These are phyloP conservation scores for Globisporangium polare DNA, from an alignment of 352 stramenopile genomes.

Conservation along the genomic window DNA sequence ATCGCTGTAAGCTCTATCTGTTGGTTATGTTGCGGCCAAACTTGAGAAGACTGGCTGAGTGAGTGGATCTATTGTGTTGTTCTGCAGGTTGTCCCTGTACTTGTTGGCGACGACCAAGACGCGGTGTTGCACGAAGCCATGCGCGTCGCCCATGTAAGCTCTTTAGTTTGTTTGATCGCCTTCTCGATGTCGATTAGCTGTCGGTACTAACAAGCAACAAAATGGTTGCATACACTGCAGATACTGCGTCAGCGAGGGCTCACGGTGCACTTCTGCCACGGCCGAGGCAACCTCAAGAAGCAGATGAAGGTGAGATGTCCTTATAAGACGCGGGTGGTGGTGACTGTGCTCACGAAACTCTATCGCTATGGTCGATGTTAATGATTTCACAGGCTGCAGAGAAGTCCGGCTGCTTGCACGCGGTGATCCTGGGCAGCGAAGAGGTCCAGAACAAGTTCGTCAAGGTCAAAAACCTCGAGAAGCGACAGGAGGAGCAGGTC, in stretches of 20 bases:
- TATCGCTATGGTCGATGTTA: no score
- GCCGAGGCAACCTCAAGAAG: constrained; percentile 79
- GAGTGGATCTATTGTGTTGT: not conserved
- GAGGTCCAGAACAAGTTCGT: constrained; percentile 60
- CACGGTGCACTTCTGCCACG: constrained; percentile 82
- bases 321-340: not conserved
- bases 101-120: constrained; percentile 36
- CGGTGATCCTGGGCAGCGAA: constrained; percentile 69
- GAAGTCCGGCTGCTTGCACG: constrained; percentile 56
- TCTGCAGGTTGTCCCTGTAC: constrained; percentile 60
- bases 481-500: constrained; percentile 49
- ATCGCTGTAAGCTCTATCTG: constrained; percentile 39
- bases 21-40: not conserved
- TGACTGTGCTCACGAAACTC: not conserved
- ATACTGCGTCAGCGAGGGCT: constrained; percentile 51
- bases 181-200: not conserved
- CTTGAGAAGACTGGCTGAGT: not conserved
- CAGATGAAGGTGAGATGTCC: constrained; percentile 72
- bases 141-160: constrained; percentile 47
- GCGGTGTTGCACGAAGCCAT: constrained; percentile 59
- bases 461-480: constrained; percentile 75
- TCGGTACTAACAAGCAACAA: not conserved
- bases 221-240: constrained; percentile 16
- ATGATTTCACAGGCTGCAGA: no score
- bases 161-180: not conserved